These are phyloP conservation scores for Antonospora locustae DNA, from an alignment of 371 early-diverging fungal species.

Conservation along the genomic window DNA sequence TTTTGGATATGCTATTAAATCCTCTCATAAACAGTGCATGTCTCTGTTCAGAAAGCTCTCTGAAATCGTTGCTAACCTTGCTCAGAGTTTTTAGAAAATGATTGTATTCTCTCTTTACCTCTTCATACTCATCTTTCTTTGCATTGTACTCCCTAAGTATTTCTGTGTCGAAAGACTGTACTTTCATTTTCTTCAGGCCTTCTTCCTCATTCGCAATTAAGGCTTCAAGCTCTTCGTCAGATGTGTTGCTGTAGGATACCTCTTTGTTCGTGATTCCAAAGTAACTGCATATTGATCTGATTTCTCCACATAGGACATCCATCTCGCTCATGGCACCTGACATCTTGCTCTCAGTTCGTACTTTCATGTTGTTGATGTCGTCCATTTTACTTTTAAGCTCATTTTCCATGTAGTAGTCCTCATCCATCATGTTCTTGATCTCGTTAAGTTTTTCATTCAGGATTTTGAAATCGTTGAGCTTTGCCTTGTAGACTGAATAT, in stretches of 20 bases:
- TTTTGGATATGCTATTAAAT: slow-evolving; percentile 73
- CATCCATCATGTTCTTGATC: slow-evolving; percentile 31
- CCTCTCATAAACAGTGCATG: slow-evolving; percentile 85
- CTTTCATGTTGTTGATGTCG: slow-evolving; percentile 15
- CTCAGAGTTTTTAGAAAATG: slow-evolving; percentile 7
- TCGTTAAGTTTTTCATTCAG: slow-evolving; percentile 17
- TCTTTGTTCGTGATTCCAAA: too few relatives aligned
- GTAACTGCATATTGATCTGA: too few relatives aligned
- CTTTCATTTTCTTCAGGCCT: slow-evolving; percentile 8
- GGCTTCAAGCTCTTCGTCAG: slow-evolving; percentile 11
- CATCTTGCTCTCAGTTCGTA: background rate
- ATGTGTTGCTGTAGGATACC: background rate
- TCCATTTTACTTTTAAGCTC: slow-evolving; percentile 33
- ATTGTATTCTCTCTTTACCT: slow-evolving; percentile 16
- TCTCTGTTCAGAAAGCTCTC: slow-evolving; percentile 64
- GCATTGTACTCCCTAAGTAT: slow-evolving; percentile 8
- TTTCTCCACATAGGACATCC: background rate
- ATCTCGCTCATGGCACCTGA: background rate
- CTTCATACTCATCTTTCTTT: slow-evolving; percentile 13
- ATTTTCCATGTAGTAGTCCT: slow-evolving; percentile 37
- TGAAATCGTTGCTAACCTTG: slow-evolving; percentile 56
- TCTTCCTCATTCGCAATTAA: slow-evolving; percentile 56
- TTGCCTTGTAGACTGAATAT: slow-evolving; percentile 21
- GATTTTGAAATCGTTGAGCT: slow-evolving; percentile 4
- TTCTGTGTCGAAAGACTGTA: slow-evolving; percentile 3